Conservation (phyloP, 768 basidiomycete species). For the Lanmaoa pseudosensibilis region DNA sequence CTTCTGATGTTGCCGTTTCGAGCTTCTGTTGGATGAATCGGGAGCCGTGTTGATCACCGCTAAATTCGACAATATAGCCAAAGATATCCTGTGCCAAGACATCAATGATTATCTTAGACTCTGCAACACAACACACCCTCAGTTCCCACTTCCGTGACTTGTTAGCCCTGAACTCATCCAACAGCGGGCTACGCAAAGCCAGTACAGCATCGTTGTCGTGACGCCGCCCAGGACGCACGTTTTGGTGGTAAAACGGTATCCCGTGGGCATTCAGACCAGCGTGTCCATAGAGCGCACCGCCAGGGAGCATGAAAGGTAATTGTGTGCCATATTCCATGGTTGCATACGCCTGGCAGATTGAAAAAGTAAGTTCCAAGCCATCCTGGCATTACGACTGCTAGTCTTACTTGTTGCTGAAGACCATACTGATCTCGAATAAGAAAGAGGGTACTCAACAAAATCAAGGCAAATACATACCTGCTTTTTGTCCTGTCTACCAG, state of each 20-base stretch:
- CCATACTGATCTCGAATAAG: constrained; percentile 36
- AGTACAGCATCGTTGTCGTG: constrained; percentile 38
- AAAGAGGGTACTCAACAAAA: constrained; percentile 8
- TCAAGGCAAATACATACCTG: constrained; percentile 43
- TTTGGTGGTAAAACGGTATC: constrained; percentile 39
- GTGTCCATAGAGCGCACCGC: constrained; percentile 46
- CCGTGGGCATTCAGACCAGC: constrained; percentile 34
- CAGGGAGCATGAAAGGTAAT: constrained; percentile 45
- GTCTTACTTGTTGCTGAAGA: constrained; percentile 47
- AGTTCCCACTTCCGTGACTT: constrained; percentile 82
- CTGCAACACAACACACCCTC: constrained; percentile 46
- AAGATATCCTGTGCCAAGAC: constrained; percentile 66
- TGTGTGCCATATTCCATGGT: constrained; percentile 50
- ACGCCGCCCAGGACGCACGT: constrained; percentile 46
- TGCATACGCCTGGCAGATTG: constrained; percentile 39
- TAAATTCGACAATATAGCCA: constrained; percentile 87
- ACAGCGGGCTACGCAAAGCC: constrained; percentile 61
- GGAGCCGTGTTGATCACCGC: constrained; percentile 96
- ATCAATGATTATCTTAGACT: constrained; percentile 3
- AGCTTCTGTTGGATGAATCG: constrained; percentile 93
- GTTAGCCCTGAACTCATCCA: constrained; percentile 85
- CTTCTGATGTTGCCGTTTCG: constrained; percentile 72
- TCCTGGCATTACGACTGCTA: constrained; percentile 8
- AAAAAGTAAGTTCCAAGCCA: not conserved
- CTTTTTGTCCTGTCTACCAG: constrained; percentile 53